Evolutionary conservation across 2,329 filamentous ascomycete genomes (phyloP).

Genomic region (Gnomoniopsis smithogilvyi): DNA sequence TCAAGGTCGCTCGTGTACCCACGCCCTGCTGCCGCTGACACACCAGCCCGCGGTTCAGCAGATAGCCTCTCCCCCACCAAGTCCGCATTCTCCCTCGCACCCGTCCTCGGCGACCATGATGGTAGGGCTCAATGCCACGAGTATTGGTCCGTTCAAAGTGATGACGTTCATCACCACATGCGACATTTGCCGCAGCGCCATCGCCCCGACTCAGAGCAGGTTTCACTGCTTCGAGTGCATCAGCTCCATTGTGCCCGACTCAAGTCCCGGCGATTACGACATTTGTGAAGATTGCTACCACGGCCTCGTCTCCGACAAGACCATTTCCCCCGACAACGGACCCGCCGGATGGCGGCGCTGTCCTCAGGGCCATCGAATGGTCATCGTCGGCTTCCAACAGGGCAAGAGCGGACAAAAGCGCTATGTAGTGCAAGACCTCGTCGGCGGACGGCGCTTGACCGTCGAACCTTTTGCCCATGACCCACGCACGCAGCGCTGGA

Average conservation of each 20-base stretch:
- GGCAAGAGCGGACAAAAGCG: constrained; percentile 63
- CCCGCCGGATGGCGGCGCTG: constrained; percentile 81
- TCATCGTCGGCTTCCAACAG: constrained; percentile 72
- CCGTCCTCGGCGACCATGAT: constrained; percentile 45
- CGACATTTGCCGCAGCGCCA: constrained; percentile 72
- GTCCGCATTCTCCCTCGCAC: constrained; percentile 39
- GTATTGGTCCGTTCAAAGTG: constrained; percentile 58
- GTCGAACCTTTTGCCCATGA: constrained; percentile 45
- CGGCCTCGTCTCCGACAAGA: constrained; percentile 58
- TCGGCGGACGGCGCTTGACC: constrained; percentile 71
- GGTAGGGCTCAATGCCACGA: constrained; percentile 42
- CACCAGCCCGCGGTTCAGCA: constrained; percentile 43
- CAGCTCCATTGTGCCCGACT: constrained; percentile 43
- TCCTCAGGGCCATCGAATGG: constrained; percentile 78
- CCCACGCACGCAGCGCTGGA: constrained; percentile 45
- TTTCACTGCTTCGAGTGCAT: constrained; percentile 80
- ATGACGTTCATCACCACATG: constrained; percentile 73
- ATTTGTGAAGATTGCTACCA: constrained; percentile 78
- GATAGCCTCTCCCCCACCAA: constrained; percentile 33
- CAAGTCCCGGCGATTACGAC: constrained; percentile 73
- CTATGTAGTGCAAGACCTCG: constrained; percentile 66
- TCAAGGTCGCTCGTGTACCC: constrained; percentile 75
- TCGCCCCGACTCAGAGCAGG: constrained; percentile 65
- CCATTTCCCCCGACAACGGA: constrained; percentile 73
- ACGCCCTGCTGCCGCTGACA: constrained; percentile 73